Percentiles rank a stretch among this genome's conserved stretches.
Conservation (phyloP, 169 alveolate genomes). For the Plasmodium malariae region DNA sequence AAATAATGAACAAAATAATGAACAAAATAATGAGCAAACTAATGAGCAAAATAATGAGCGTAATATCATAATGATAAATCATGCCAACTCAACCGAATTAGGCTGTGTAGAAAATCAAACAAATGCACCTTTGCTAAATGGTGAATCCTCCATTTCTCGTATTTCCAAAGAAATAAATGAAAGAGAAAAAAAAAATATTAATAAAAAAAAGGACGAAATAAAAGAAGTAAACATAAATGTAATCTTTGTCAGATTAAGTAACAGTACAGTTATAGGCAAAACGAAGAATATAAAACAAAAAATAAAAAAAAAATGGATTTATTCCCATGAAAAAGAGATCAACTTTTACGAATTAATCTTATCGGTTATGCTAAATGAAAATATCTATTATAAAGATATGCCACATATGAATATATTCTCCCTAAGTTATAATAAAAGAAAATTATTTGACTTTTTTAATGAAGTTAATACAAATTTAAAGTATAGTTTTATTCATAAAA, state of each 20-base stretch:
- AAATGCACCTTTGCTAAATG: too few relatives aligned
- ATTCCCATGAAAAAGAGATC: slow-evolving; percentile 86
- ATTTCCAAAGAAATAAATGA: not conserved
- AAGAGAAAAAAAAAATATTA: too few relatives aligned
- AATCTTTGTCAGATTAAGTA: slow-evolving; percentile 83
- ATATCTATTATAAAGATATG: slow-evolving; percentile 82
- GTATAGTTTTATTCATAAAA: slow-evolving; percentile 71
- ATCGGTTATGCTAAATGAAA: slow-evolving; percentile 80
- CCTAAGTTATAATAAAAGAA: slow-evolving; percentile 34
- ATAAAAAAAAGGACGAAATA: not conserved
- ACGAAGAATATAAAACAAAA: slow-evolving; percentile 79
- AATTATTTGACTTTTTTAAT: slow-evolving; percentile 57
- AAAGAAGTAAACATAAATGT: slow-evolving; percentile 80
- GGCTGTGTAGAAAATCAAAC: too few relatives aligned
- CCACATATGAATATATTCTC: slow-evolving; percentile 79
- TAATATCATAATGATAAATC: too few relatives aligned
- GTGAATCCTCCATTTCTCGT: not conserved
- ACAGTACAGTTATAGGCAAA: slow-evolving; percentile 82
- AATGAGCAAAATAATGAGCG: not conserved
- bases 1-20: not conserved
- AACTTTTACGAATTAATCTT: slow-evolving; percentile 83
- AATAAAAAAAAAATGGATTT: slow-evolving; percentile 79
- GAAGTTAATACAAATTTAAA: slow-evolving; percentile 54
- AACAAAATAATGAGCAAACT: not conserved
- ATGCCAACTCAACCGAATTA: too few relatives aligned